Conservation (phyloP, 2,329 filamentous ascomycete genomes). For the Podosphaera fusca region DNA sequence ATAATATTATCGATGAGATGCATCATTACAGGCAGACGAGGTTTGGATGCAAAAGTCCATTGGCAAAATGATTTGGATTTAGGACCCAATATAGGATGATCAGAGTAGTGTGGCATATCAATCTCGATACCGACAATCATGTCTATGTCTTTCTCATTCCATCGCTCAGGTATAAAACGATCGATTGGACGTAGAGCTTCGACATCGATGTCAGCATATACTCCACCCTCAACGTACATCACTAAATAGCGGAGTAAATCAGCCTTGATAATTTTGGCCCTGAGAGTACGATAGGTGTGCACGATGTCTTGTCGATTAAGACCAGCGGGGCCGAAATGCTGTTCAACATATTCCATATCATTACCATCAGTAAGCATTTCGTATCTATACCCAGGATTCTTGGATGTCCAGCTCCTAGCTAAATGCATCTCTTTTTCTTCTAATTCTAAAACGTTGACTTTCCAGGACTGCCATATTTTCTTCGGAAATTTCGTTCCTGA, state of each 20-base stretch:
- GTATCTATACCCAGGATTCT: conserved; percentile 37
- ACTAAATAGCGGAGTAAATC: conserved; percentile 43
- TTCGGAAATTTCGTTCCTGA: conserved; percentile 25
- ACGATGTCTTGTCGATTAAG: conserved; percentile 45
- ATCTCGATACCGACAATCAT: conserved; percentile 51
- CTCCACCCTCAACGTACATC: conserved; percentile 32
- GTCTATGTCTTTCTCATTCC: conserved; percentile 39
- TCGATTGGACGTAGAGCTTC: conserved; percentile 28
- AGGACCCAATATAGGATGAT: conserved; percentile 40
- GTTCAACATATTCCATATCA: conserved; percentile 42
- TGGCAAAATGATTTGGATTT: conserved; percentile 53
- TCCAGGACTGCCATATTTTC: conserved; percentile 64
- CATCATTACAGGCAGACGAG: conserved; percentile 43
- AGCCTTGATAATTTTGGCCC: conserved; percentile 41
- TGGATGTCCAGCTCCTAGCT: conserved; percentile 40
- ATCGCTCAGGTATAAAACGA: conserved; percentile 38
- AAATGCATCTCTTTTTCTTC: conserved; percentile 36
- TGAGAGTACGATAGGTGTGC: conserved; percentile 33
- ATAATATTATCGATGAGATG: conserved; percentile 45
- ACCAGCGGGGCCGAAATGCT: conserved; percentile 39
- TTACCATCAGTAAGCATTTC: conserved; percentile 35
- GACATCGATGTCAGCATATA: conserved; percentile 37
- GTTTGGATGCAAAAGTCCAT: conserved; percentile 53
- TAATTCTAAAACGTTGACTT: conserved; percentile 41
- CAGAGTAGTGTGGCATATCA: conserved; percentile 39